These are phyloP conservation scores for Oropetium thomaeum DNA, from an alignment of 176 grass and related monocot species.

Conservation along the genomic window DNA sequence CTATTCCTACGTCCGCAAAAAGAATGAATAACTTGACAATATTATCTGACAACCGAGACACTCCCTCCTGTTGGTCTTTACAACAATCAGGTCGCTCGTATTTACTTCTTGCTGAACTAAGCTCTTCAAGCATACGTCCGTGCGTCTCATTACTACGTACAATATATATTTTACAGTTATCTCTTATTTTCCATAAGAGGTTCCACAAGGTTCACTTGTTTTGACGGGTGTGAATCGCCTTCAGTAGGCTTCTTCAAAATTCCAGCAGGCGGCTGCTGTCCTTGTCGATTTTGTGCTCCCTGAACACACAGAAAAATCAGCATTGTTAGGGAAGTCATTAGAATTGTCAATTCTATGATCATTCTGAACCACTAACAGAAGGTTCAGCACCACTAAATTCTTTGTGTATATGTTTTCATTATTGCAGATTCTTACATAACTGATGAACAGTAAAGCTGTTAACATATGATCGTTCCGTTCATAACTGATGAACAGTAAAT, in stretches of 20 bases:
- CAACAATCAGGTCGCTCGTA: slow-evolving; percentile 26
- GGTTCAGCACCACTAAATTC: neutral
- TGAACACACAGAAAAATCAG: slow-evolving; percentile 26
- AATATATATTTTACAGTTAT: slow-evolving; percentile 22
- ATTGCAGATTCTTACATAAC: neutral
- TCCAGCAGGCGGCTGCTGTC: slow-evolving; percentile 68
- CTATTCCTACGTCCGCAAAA: neutral
- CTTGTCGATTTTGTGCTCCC: slow-evolving; percentile 71
- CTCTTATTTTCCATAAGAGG: slow-evolving; percentile 64
- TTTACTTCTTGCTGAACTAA: slow-evolving; percentile 26
- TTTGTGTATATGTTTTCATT: neutral
- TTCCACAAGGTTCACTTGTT: slow-evolving; percentile 68
- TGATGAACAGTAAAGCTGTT: neutral
- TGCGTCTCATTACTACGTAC: neutral
- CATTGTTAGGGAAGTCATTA: neutral
- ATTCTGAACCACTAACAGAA: neutral
- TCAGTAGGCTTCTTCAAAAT: slow-evolving; percentile 75
- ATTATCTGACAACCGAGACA: neutral
- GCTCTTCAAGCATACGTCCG: neutral
- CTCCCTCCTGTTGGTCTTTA: slow-evolving; percentile 14
- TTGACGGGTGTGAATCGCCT: slow-evolving; percentile 55
- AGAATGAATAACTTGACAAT: neutral
- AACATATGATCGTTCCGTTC: neutral
- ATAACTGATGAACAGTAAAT: neutral
- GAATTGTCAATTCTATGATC: neutral